Evolutionary conservation across 1,284 basidiomycete genomes (phyloP), one percentile per base, ranked within the genome.

Genomic region (Laetiporus sulphureus): DNA sequence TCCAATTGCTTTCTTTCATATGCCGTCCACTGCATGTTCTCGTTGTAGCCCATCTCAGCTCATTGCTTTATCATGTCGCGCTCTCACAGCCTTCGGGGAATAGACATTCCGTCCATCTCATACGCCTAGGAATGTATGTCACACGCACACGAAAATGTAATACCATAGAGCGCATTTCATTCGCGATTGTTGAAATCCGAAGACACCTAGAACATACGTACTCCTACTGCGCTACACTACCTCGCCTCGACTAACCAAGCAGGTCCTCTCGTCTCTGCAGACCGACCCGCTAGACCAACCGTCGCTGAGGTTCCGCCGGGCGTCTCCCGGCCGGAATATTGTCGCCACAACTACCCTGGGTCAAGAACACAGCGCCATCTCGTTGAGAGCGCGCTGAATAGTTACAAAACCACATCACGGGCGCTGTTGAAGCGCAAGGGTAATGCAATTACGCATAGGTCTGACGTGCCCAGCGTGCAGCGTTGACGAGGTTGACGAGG

Each of bases 391-490:
- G 45, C 53, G 50, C 56, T 56, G 63, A 70, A 67, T 69, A 68
- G 51, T 66, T 68, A 37, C 40, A 32, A 30, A 66, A 66, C 71
- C 65, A 54, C 60, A 59, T 63, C 60, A 58, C 63, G 70, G 71
- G 68, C 81, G 87, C 89, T 91, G 89, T 91, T 91, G 89, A 91
- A 91, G 88, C 89, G 82, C 71, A 70, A 67, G 62, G 65, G 53
- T 58, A 52, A 54, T 48, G 52, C 57, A 65, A 62, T 82, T 74
- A 93, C 64, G 78, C 77, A 65, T 84, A 83, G 59, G 73, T 79
- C 68, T 79, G 63, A 61, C 91, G 87, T 56, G 91, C 91, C 90
- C 89, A 93, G 62, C 84, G 81, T 57, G 91, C 91, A 63, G 82
- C 91, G 53, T 79, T 77, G 61, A 97, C 95, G 59, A 95, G 77